Conservation (phyloP, 179 eudicot genomes). For the Patellifolia procumbens region DNA sequence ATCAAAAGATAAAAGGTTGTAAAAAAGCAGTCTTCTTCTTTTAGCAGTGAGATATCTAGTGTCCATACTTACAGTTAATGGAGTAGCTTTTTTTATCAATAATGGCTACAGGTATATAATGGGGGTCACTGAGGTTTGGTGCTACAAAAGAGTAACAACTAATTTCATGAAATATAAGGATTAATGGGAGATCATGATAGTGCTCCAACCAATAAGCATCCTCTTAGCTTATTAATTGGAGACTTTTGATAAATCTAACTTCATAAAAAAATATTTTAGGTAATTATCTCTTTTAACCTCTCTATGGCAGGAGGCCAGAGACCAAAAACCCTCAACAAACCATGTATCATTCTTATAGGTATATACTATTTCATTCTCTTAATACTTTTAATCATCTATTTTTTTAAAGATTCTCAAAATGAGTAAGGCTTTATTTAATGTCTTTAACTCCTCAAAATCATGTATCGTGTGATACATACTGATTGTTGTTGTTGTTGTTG, state of each 20-base stretch:
- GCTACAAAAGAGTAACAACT: slow-evolving; percentile 8
- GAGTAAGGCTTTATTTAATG: no score
- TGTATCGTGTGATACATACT: no score
- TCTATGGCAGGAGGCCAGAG: slow-evolving; percentile 46
- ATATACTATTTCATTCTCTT: background rate
- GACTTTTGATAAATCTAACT: background rate
- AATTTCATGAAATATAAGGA: slow-evolving; percentile 9
- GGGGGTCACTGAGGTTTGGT: slow-evolving; percentile 13
- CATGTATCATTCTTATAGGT: slow-evolving; percentile 87
- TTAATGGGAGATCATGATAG: slow-evolving; percentile 16
- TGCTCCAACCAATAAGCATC: slow-evolving; percentile 6
- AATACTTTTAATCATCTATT: no score
- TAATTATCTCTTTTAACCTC: background rate
- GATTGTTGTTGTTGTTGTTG: no score
- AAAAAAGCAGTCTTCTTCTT: background rate
- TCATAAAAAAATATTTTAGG: background rate
- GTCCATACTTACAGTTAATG: slow-evolving; percentile 7
- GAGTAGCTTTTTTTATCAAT: slow-evolving; percentile 9
- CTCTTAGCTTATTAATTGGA: slow-evolving; percentile 15
- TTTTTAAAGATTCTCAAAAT: no score
- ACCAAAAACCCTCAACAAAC: slow-evolving; percentile 52
- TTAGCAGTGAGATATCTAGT: slow-evolving; percentile 26
- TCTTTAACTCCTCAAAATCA: no score
- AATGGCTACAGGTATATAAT: slow-evolving; percentile 22
- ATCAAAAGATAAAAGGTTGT: no score